Percentiles rank a stretch among this genome's conserved stretches.
Evolutionary conservation across 2,329 filamentous ascomycete species (phyloP).

Genomic region (Rugonectria rugulosa): DNA sequence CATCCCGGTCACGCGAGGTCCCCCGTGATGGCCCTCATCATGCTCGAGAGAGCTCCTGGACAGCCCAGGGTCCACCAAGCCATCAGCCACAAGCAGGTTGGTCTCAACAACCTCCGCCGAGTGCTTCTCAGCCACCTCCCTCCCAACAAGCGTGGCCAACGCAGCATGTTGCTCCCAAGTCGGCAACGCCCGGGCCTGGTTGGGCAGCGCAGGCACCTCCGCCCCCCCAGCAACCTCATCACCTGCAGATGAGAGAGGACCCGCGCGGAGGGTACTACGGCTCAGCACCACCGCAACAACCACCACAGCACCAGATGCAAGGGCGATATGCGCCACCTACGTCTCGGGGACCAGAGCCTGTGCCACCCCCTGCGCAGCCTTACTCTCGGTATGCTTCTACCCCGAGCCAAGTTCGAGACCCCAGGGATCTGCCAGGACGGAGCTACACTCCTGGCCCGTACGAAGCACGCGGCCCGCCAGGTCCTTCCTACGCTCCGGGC

Average conservation of each 20-base stretch:
- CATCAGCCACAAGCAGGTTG: constrained; percentile 40
- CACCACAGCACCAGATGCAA: constrained; percentile 47
- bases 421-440: constrained; percentile 49
- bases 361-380: constrained; percentile 47
- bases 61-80: constrained; percentile 33
- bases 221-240: constrained; percentile 44
- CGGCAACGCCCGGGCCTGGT: constrained; percentile 43
- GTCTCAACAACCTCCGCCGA: constrained; percentile 43
- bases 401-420: constrained; percentile 53
- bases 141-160: constrained; percentile 45
- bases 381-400: constrained; percentile 56
- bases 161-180: constrained; percentile 44
- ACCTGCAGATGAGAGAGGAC: constrained; percentile 49
- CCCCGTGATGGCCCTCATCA: constrained; percentile 44
- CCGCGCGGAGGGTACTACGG: constrained; percentile 46
- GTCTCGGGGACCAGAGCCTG: constrained; percentile 51
- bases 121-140: constrained; percentile 45
- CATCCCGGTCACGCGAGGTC: constrained; percentile 53
- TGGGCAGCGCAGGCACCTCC: constrained; percentile 45
- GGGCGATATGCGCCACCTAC: constrained; percentile 48
- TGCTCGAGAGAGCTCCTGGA: constrained; percentile 49
- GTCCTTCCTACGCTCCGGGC: constrained; percentile 45
- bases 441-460: constrained; percentile 57
- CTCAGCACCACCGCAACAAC: constrained; percentile 41
- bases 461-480: constrained; percentile 51